Base-by-base conservation (phyloP, 108 stramenopile species). In the Nitzschia palea region DNA sequence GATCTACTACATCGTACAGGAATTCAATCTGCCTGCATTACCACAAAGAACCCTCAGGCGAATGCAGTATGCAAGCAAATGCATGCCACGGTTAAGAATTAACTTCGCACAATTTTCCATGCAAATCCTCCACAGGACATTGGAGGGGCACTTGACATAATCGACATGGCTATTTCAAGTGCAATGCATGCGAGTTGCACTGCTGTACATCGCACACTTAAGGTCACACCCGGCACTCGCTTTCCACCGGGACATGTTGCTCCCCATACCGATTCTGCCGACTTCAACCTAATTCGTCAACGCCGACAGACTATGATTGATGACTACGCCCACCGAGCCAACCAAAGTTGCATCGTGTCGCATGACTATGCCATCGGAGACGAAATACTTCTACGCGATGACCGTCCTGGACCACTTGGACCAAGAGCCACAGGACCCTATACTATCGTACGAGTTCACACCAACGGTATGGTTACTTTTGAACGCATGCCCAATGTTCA, bases 211-310 rank as follows among this genome's bases (percentile, higher is more conserved):
- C 26, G 35, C 5, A 37, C 58, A 8, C 27, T 79, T 14, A 31
- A 47, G 6, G 37, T 44, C 10, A 52, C 76, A 36, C 76, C 83
- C 25, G 79, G 76, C 22, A 5, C 32, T 80, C 17, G 76, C 55
- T 0, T 83, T 77, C 43, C 37, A 55, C 15, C 70, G 74, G 3
- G 77, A 82, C 53, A 78, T 82, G 81, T 22, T 83, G 12, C 29
- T 79, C 0, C 48, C 71, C 23, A 58, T 80, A 52, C 83, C 83
- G 27, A 55, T 31, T 12, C 4, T 15, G 4, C 28, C 37, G 10
- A 40, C 10, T 40, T 10, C 12, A 40, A 40, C 37, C 37, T 10
- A 40, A 10, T 40, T 12, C 37, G 37, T 12, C 10, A 6, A 6
- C 37, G 37, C 37, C 37, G 37, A 40, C 37, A 40, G 12, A 12